Conservation (phyloP, 345 rosid genomes). For the Rubroshorea leprosula region DNA sequence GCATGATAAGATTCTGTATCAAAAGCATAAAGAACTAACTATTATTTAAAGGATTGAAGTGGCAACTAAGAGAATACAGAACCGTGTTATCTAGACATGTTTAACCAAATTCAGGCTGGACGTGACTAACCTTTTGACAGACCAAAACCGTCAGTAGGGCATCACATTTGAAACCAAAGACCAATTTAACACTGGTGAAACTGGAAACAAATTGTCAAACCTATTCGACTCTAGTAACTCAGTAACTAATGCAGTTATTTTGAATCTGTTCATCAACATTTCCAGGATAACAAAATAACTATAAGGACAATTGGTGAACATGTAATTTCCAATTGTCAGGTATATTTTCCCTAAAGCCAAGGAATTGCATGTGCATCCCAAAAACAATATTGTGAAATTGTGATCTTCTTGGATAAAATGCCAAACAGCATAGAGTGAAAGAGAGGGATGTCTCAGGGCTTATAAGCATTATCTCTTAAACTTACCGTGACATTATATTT, state of each 20-base stretch:
- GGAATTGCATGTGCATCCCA: neutral
- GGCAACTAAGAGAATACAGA: neutral
- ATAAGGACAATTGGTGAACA: neutral
- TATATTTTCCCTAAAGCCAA: neutral
- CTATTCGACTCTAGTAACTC: too few species aligned
- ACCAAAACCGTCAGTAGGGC: too few species aligned
- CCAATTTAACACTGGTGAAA: too few species aligned
- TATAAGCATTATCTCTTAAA: constrained; percentile 18
- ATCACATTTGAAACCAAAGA: too few species aligned
- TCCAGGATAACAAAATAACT: too few species aligned
- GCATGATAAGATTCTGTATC: neutral
- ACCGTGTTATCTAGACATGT: neutral
- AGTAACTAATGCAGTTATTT: too few species aligned
- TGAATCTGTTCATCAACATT: too few species aligned
- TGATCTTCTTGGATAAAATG: neutral
- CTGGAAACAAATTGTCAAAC: too few species aligned
- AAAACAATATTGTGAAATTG: neutral
- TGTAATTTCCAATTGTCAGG: neutral
- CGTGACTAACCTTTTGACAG: too few species aligned
- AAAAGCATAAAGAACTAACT: neutral
- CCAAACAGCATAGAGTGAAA: neutral
- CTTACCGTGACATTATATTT: constrained; percentile 87
- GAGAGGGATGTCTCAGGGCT: neutral
- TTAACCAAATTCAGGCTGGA: too few species aligned
- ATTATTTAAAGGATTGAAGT: too few species aligned